Conservation (phyloP, 2,329 filamentous ascomycete species). For the Zasmidium cellare region DNA sequence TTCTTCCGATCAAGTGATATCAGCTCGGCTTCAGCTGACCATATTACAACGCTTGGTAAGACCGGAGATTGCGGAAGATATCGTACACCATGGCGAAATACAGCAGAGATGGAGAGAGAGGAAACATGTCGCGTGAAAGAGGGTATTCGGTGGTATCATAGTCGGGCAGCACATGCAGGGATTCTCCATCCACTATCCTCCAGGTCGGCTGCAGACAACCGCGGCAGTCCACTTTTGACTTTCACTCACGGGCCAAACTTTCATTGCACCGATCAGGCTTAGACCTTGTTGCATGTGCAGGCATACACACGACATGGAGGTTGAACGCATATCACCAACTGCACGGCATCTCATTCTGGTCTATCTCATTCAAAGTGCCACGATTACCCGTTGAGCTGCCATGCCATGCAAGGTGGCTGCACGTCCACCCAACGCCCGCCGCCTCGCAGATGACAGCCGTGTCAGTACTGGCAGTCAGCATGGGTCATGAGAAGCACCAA, state of each 20-base stretch:
- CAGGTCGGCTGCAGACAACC: neutral
- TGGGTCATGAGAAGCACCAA: neutral
- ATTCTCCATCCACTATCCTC: conserved; percentile 3
- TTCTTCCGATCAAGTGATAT: neutral
- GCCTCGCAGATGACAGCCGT: neutral
- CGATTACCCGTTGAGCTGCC: neutral
- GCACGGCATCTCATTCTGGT: neutral
- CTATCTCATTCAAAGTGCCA: neutral
- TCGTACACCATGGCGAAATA: neutral
- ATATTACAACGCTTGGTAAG: neutral
- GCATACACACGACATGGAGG: neutral
- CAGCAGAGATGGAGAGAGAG: neutral
- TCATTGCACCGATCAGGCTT: conserved; percentile 5
- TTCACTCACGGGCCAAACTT: neutral
- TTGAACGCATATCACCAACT: neutral
- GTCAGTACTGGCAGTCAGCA: neutral
- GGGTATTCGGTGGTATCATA: neutral
- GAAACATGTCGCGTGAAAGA: conserved; percentile 2
- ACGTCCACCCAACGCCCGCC: neutral
- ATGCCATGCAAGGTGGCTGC: neutral
- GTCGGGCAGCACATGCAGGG: conserved; percentile 3
- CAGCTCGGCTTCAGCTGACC: neutral
- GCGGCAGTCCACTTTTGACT: conserved; percentile 1
- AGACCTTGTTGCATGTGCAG: too few species aligned
- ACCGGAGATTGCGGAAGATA: neutral